phyloP scores from a whole-genome alignment of 1,139 yeast species.

The Meyerozyma smithsonii region DNA sequence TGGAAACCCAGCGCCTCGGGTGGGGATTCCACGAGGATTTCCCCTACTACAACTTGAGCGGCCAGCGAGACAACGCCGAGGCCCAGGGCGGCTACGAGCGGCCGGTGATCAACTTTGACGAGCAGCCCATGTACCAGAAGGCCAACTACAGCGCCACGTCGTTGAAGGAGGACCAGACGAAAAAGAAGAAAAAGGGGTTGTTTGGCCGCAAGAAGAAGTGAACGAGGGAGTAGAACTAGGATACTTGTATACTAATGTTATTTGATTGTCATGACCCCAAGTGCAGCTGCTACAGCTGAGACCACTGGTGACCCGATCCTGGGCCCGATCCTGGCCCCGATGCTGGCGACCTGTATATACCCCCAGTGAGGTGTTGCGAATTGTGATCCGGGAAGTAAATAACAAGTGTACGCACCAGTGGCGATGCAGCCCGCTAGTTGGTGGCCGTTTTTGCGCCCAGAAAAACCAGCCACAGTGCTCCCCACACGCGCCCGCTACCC shows the following conservation, averaged over 20 bases:
- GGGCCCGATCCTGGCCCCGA: too few species aligned
- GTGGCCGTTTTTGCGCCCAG: too few species aligned
- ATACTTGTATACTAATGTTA: background rate
- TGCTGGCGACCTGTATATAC: too few species aligned
- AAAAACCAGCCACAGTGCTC: too few species aligned
- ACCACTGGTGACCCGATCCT: too few species aligned
- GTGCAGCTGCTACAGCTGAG: background rate
- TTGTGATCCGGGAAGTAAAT: too few species aligned
- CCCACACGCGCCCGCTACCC: background rate
- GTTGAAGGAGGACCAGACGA: conserved; percentile 31
- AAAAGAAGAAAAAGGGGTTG: conserved; percentile 61
- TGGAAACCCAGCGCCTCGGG: conserved; percentile 74
- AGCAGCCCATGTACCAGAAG: conserved; percentile 65
- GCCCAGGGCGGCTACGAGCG: conserved; percentile 15
- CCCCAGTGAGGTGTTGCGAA: too few species aligned
- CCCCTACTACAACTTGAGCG: conserved; percentile 28
- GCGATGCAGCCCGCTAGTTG: too few species aligned
- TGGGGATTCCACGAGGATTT: conserved; percentile 62
- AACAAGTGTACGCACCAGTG: background rate
- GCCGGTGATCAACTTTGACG: conserved; percentile 28
- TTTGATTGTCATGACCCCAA: background rate
- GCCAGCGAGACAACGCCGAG: conserved; percentile 13
- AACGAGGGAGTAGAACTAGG: background rate
- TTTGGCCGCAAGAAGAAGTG: conserved; percentile 56
- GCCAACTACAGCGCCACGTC: conserved; percentile 44